These are phyloP conservation scores for Pestalotiopsis sp. DNA, from an alignment of 2,329 filamentous ascomycete species.

Conservation along the genomic window DNA sequence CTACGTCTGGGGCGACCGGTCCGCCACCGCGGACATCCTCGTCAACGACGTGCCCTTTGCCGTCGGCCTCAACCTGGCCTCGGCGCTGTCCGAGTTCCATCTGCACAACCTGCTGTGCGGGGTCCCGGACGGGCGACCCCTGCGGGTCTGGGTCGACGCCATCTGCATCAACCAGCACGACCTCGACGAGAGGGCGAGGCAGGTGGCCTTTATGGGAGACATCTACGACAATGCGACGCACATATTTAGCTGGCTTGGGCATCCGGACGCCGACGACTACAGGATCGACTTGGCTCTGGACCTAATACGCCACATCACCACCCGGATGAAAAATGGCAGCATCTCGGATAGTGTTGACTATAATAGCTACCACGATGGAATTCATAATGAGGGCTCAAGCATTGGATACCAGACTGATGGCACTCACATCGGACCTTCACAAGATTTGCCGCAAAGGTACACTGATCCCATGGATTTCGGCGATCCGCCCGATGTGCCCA, in stretches of 20 bases:
- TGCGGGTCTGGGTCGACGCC: conserved; percentile 24
- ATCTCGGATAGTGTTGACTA: background rate
- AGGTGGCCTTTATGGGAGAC: conserved; percentile 23
- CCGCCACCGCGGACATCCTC: background rate
- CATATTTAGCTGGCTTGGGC: conserved; percentile 25
- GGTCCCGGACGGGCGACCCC: background rate
- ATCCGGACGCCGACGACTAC: background rate
- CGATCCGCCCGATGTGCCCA: background rate
- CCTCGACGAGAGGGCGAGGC: conserved; percentile 17
- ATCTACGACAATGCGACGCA: conserved; percentile 21
- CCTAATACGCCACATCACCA: background rate
- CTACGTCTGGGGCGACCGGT: conserved; percentile 3
- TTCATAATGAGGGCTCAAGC: background rate
- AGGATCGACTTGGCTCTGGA: background rate
- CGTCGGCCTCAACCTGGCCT: background rate
- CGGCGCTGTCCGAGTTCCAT: background rate
- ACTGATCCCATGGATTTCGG: background rate
- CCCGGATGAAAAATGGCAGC: background rate
- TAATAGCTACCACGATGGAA: no score
- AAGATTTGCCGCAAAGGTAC: background rate
- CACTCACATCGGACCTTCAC: background rate
- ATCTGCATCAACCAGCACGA: conserved; percentile 26
- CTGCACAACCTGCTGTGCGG: background rate
- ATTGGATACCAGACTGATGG: background rate
- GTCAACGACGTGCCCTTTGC: background rate